These are phyloP conservation scores for Blastomyces percursus DNA, from an alignment of 2,329 filamentous ascomycete species.

Conservation along the genomic window DNA sequence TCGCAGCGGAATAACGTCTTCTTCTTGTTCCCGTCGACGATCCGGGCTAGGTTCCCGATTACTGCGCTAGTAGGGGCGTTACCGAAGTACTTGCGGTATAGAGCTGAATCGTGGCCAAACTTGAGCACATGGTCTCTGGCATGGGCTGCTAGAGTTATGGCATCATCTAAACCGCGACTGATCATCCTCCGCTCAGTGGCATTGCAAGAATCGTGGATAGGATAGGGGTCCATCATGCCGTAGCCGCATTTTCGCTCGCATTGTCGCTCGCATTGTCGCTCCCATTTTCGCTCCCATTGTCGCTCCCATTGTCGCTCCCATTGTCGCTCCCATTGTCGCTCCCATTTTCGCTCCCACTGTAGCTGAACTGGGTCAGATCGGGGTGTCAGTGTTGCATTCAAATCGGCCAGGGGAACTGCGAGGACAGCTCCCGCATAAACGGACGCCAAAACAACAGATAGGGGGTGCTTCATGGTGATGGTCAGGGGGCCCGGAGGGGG, in stretches of 20 bases:
- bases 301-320: too few species aligned
- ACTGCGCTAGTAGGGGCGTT: slow-evolving; percentile 46
- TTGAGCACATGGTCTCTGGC: slow-evolving; percentile 47
- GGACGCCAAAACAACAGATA: neutral
- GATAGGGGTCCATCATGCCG: slow-evolving; percentile 33
- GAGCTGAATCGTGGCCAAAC: slow-evolving; percentile 44
- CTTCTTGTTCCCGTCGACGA: slow-evolving; percentile 48
- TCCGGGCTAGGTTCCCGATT: slow-evolving; percentile 49
- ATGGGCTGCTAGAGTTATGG: slow-evolving; percentile 47
- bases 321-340: too few species aligned
- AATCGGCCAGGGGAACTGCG: slow-evolving; percentile 5
- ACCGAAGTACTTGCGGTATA: slow-evolving; percentile 58
- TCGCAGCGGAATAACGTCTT: slow-evolving; percentile 56
- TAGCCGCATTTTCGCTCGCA: too few species aligned
- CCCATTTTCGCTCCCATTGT: too few species aligned
- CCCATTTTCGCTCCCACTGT: too few species aligned
- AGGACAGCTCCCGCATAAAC: neutral
- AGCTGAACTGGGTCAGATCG: neutral
- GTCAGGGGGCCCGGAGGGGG: neutral
- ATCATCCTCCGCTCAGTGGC: slow-evolving; percentile 49
- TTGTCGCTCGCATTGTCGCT: too few species aligned
- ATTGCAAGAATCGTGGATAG: slow-evolving; percentile 58
- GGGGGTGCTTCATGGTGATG: neutral
- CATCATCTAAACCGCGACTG: slow-evolving; percentile 46
- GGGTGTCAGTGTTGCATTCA: neutral